Base-by-base conservation (phyloP, 768 basidiomycete species). In the Rubroboletus pulcherrimus region DNA sequence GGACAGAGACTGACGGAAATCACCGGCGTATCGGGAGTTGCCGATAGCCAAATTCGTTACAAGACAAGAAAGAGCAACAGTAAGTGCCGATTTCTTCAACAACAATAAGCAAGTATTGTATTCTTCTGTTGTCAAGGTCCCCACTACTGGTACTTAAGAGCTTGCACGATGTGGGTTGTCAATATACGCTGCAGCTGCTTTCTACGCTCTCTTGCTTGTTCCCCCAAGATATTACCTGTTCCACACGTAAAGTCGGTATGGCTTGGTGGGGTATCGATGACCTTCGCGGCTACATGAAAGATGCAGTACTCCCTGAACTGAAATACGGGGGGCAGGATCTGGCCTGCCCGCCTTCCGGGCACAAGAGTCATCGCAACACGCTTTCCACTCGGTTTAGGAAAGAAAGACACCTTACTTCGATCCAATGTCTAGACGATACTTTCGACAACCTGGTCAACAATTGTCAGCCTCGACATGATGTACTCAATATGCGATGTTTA, bases 351-450 rank as follows among this genome's bases (percentile, higher is more conserved):
- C 73, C 63, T 14, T 51, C 54, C 0, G 70, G 70, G 11, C 64
- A 73, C 55, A 74, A 74, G 50, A 74, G 73, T 37, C 71, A 74
- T 51, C 65, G 64, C 56, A 73, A 61, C 51, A 69, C 66, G 14
- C 67, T 73, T 47, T 64, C 71, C n/a, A 63, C 67, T 53, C 68
- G 71, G n/a, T 69, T 65, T 51, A 62, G 60, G 53, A 67, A 66
- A 37, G 62, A 63, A 52, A 69, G 70, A 35, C 73, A 74, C 44
- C 59, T 74, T 44, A 59, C 64, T 34, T 61, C 61, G 17, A 73
- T 73, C 41, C 57, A 63, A 35, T 61, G 59, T 49, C 54, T 74
- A 21, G 57, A 50, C 33, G 55, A 68, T n/a, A 53, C 44, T 4
- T 71, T 71, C 44, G 70, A 71, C 47, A 55, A 33, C 37, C 38